Evolutionary conservation across 441 rosid genomes (phyloP).

Genomic region (Aleurites moluccanus): DNA sequence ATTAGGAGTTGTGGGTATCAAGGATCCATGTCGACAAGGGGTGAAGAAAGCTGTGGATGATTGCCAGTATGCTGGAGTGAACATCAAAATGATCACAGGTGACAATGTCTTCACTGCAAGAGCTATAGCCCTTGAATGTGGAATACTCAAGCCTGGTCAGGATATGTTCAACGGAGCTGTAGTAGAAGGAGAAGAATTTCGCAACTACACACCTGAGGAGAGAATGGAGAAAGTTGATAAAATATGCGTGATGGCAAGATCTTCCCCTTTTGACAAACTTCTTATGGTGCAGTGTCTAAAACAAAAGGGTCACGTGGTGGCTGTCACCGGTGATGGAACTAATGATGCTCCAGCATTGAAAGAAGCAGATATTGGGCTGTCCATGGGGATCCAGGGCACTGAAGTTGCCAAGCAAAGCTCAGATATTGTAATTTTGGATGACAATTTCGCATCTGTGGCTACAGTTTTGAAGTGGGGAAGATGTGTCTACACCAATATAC

Average conservation of each 20-base stretch:
- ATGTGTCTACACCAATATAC: constrained; percentile 53
- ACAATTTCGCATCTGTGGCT: constrained; percentile 44
- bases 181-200: constrained; percentile 34
- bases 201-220: constrained; percentile 41
- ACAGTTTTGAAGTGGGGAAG: constrained; percentile 53
- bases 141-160: constrained; percentile 36
- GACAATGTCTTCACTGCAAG: constrained; percentile 46
- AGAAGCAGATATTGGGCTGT: constrained; percentile 53
- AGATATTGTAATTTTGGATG: constrained; percentile 51
- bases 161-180: constrained; percentile 23
- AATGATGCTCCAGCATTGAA: constrained; percentile 58
- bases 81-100: constrained; percentile 52
- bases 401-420: constrained; percentile 60
- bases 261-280: constrained; percentile 55
- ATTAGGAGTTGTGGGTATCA: constrained; percentile 44
- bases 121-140: constrained; percentile 51
- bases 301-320: constrained; percentile 49
- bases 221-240: constrained; percentile 47
- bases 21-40: constrained; percentile 48
- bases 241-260: constrained; percentile 50
- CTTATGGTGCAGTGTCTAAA: constrained; percentile 51
- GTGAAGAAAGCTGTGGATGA: constrained; percentile 37
- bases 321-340: constrained; percentile 57
- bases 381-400: constrained; percentile 63
- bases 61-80: constrained; percentile 48